A percentile compares a stretch with the other conserved stretches of the same genome.
phyloP scores from a whole-genome alignment of 495 filamentous ascomycete genomes.

The Annulohypoxylon moriforme region DNA sequence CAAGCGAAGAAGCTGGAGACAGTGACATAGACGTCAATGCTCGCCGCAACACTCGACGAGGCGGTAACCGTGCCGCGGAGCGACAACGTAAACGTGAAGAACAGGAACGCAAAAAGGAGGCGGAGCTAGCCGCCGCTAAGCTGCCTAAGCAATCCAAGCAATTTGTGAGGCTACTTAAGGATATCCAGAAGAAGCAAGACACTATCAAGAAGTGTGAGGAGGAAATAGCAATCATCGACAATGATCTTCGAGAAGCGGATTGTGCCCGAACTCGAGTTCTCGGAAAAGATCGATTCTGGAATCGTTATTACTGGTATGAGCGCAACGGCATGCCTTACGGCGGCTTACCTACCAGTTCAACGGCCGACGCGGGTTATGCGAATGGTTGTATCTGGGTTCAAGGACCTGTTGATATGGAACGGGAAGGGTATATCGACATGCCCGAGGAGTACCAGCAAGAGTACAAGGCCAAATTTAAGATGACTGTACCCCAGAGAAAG shows the following conservation, averaged over 20 bases:
- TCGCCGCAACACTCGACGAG: constrained; percentile 80
- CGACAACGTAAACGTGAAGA: constrained; percentile 88
- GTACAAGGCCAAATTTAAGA: constrained; percentile 73
- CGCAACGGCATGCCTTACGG: constrained; percentile 97
- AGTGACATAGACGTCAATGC: constrained; percentile 72
- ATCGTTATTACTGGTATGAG: constrained; percentile 99
- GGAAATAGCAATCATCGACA: constrained; percentile 84
- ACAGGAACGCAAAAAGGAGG: constrained; percentile 80
- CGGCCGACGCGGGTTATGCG: constrained; percentile 84
- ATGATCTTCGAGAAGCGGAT: constrained; percentile 92
- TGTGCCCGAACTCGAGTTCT: constrained; percentile 89
- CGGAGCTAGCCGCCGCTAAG: constrained; percentile 80
- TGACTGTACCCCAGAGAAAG: constrained; percentile 87
- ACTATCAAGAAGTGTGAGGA: constrained; percentile 82
- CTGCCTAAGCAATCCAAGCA: constrained; percentile 83
- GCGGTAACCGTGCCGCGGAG: constrained; percentile 79
- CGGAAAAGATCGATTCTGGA: constrained; percentile 95
- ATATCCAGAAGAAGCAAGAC: constrained; percentile 86
- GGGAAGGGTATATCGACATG: constrained; percentile 82
- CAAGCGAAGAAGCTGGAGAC: constrained; percentile 71
- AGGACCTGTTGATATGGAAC: constrained; percentile 90
- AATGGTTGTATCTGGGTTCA: constrained; percentile 97
- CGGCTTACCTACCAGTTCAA: constrained; percentile 88
- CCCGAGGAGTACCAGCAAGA: constrained; percentile 69
- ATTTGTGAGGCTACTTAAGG: constrained; percentile 85